These are phyloP conservation scores for Pulchroboletus neoregius DNA, from an alignment of 1,284 basidiomycete genomes.

Conservation along the genomic window DNA sequence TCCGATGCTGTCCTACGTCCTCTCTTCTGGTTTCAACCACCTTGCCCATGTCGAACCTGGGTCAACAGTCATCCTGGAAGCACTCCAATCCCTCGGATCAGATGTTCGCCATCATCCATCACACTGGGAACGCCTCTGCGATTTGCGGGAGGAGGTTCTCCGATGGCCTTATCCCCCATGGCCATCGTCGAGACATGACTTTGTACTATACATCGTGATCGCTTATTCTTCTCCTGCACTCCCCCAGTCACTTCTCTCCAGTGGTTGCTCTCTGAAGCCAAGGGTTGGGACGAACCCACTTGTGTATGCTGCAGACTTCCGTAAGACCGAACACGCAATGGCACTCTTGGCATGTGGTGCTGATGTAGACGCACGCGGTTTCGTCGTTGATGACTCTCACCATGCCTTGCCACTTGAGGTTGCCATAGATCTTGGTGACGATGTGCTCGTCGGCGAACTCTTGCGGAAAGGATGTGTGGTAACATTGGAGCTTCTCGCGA, in stretches of 20 bases:
- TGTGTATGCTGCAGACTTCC: background rate
- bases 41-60: background rate
- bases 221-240: background rate
- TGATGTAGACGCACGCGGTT: background rate
- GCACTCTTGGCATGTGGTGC: background rate
- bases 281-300: conserved; percentile 1
- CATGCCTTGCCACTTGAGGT: background rate
- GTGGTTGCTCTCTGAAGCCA: background rate
- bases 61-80: background rate
- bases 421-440: background rate
- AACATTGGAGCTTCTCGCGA: background rate
- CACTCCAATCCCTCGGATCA: background rate
- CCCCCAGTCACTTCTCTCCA: background rate
- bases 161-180: conserved; percentile 4
- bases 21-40: background rate
- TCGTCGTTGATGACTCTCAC: background rate
- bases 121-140: conserved; percentile 2
- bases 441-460: background rate
- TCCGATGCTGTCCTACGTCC: background rate
- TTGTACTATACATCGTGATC: background rate
- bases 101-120: conserved; percentile 2
- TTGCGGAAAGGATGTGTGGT: background rate
- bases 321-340: background rate
- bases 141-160: background rate
- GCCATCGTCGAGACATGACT: conserved; percentile 4